Conservation (phyloP, 768 basidiomycete species). For the Leccinum pellstonianum region DNA sequence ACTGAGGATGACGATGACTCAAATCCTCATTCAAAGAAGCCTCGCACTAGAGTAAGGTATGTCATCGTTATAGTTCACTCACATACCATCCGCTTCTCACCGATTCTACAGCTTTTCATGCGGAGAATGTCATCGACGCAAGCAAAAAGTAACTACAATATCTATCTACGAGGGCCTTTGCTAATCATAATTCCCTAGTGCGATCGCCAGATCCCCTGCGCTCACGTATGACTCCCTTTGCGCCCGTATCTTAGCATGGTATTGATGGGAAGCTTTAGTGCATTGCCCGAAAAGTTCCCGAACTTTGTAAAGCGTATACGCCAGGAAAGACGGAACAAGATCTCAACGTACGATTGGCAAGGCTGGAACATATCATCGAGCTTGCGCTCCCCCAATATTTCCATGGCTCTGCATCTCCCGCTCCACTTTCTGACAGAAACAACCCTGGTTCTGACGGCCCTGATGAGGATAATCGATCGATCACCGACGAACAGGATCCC, state of each 20-base stretch:
- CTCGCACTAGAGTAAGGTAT: slow-evolving; percentile 73
- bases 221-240: slow-evolving; percentile 56
- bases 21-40: slow-evolving; percentile 54
- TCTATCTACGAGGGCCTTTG: slow-evolving; percentile 13
- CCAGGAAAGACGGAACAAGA: slow-evolving; percentile 87
- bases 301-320: slow-evolving; percentile 84
- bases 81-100: slow-evolving; percentile 6
- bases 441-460: slow-evolving; percentile 47
- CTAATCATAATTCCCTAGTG: slow-evolving; percentile 49
- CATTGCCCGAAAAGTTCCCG: slow-evolving; percentile 81
- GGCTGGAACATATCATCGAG: slow-evolving; percentile 81
- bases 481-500: slow-evolving; percentile 74
- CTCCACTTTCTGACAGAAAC: slow-evolving; percentile 35
- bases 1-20: slow-evolving; percentile 55
- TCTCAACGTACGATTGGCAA: slow-evolving; percentile 65
- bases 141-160: slow-evolving; percentile 64
- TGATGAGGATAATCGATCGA: slow-evolving; percentile 72
- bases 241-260: slow-evolving; percentile 4
- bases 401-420: slow-evolving; percentile 38
- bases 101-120: slow-evolving; percentile 64
- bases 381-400: slow-evolving; percentile 75
- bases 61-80: slow-evolving; percentile 23
- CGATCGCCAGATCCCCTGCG: slow-evolving; percentile 82
- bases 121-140: slow-evolving; percentile 84
- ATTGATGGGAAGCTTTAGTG: slow-evolving; percentile 48